phyloP scores from a whole-genome alignment of 1,284 basidiomycete species.

The Polyporus tsugae region DNA sequence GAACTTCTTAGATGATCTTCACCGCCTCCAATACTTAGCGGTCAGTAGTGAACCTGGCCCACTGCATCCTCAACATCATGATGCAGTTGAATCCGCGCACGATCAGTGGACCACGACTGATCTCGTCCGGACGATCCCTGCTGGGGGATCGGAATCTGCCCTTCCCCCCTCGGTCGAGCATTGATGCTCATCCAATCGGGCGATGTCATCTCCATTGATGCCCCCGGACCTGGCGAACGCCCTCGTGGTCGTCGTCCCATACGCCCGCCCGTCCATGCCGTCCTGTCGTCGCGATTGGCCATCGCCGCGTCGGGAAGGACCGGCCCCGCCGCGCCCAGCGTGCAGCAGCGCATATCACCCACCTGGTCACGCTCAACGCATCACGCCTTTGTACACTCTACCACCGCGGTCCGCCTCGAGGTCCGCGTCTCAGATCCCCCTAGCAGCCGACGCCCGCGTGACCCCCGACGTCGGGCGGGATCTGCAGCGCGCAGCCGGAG shows the following conservation, averaged over 20 bases:
- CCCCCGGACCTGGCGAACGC: background rate
- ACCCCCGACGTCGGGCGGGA: background rate
- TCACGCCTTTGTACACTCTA: background rate
- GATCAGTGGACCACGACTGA: background rate
- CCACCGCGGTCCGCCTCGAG: background rate
- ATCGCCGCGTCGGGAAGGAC: background rate
- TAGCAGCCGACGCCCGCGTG: background rate
- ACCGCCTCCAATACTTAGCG: background rate
- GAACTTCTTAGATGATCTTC: background rate
- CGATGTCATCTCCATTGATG: background rate
- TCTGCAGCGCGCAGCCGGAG: background rate
- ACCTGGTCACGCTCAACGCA: background rate
- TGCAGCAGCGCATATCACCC: background rate
- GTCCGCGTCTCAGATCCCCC: background rate
- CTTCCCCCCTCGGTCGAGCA: background rate
- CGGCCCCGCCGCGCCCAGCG: background rate
- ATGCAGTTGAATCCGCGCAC: background rate
- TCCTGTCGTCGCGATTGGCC: background rate
- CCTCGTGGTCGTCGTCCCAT: no score
- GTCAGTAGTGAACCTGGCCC: no score
- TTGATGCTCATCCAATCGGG: background rate
- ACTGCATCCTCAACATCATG: no score
- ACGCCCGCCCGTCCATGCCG: background rate
- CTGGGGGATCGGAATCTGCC: background rate
- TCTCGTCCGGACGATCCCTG: background rate